Percentiles rank a stretch among this genome's conserved stretches.
Evolutionary conservation across 352 stramenopile genomes (phyloP).

Genomic region (Achlya hypogyna): DNA sequence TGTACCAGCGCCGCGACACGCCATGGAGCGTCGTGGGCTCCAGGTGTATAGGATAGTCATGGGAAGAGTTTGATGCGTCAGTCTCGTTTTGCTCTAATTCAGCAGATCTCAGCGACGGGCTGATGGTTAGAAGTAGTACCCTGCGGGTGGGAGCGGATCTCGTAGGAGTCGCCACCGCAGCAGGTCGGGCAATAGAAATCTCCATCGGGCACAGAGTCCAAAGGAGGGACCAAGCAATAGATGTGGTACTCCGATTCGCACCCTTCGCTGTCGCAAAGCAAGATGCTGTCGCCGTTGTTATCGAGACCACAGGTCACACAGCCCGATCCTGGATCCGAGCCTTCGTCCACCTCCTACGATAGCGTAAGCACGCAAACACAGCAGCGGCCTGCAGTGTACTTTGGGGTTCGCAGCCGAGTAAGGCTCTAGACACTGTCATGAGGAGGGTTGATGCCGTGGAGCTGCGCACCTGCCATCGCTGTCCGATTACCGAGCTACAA

Average conservation of each 20-base stretch:
- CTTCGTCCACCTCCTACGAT: background rate
- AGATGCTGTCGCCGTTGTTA: slow-evolving; percentile 69
- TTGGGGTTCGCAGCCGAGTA: too few species aligned
- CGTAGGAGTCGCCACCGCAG: background rate
- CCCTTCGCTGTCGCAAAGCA: slow-evolving; percentile 74
- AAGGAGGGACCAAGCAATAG: slow-evolving; percentile 67
- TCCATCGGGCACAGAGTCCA: slow-evolving; percentile 57
- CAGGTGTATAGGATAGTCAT: too few species aligned
- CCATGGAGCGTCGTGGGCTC: too few species aligned
- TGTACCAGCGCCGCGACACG: slow-evolving; percentile 34
- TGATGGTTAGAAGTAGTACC: background rate
- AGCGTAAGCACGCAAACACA: too few species aligned
- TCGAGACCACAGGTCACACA: slow-evolving; percentile 61
- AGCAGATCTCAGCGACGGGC: background rate
- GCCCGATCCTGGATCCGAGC: slow-evolving; percentile 19
- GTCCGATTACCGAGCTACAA: too few species aligned
- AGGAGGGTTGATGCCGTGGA: too few species aligned
- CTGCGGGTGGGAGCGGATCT: background rate
- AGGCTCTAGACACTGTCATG: too few species aligned
- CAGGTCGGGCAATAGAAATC: slow-evolving; percentile 54
- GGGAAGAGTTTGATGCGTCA: too few species aligned
- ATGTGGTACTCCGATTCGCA: slow-evolving; percentile 82
- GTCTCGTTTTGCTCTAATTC: background rate
- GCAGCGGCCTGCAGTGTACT: too few species aligned
- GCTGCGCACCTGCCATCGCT: too few species aligned